A percentile compares a stretch with the other conserved stretches of the same genome.
Conservation (phyloP, 495 filamentous ascomycete species). For the Xylaria venustula region DNA sequence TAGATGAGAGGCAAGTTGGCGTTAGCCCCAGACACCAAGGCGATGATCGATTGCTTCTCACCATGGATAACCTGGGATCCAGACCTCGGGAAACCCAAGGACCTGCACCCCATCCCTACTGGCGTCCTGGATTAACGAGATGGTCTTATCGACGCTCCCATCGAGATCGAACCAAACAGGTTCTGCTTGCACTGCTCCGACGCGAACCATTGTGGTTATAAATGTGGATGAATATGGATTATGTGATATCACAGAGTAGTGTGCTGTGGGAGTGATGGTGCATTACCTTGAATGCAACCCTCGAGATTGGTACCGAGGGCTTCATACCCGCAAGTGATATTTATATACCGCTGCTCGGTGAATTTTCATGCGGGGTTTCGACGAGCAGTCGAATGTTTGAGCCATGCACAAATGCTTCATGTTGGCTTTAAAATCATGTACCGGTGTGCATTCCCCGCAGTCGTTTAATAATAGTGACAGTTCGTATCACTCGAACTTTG, state of each 20-base stretch:
- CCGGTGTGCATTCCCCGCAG: neutral
- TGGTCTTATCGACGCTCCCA: conserved; percentile 51
- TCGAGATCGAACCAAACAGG: conserved; percentile 56
- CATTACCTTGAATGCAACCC: conserved; percentile 4
- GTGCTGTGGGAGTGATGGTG: conserved; percentile 1
- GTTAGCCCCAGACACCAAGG: conserved; percentile 17
- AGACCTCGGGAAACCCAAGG: conserved; percentile 56
- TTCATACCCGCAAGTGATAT: conserved; percentile 6
- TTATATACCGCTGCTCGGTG: neutral
- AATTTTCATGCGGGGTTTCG: conserved; percentile 12
- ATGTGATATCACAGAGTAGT: neutral
- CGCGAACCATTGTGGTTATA: conserved; percentile 23
- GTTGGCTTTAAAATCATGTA: neutral
- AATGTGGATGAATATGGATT: too few relatives aligned
- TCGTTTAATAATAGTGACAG: neutral
- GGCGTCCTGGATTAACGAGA: conserved; percentile 49
- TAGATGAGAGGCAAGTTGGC: conserved; percentile 24
- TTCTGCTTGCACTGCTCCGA: conserved; percentile 53
- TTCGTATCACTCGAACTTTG: conserved; percentile 4
- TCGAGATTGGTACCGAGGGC: neutral
- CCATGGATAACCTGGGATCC: conserved; percentile 55
- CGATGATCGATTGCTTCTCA: conserved; percentile 45
- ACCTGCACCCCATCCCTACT: conserved; percentile 49
- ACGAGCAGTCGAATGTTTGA: neutral
- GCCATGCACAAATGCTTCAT: neutral